phyloP scores from a whole-genome alignment of 2,329 filamentous ascomycete genomes.

The Fusarium neocosmosporiellum region DNA sequence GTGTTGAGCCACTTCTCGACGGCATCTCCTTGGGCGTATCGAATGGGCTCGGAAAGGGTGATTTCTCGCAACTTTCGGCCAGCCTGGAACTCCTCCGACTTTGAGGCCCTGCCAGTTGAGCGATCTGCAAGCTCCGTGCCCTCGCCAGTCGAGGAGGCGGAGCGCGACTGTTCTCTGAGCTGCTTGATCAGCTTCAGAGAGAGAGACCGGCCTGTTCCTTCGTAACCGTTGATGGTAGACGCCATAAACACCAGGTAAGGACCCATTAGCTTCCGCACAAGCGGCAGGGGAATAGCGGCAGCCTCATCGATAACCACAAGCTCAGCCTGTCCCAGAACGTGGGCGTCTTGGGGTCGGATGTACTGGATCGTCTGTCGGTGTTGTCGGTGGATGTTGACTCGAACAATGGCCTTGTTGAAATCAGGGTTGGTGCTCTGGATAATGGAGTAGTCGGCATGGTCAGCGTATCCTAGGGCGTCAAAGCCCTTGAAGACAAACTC shows the following conservation, averaged over 20 bases:
- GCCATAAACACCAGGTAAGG: slow-evolving; percentile 99
- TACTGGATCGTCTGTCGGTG: slow-evolving; percentile 99
- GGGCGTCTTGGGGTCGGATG: slow-evolving; percentile 94
- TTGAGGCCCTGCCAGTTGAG: slow-evolving; percentile 78
- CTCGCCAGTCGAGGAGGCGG: slow-evolving; percentile 64
- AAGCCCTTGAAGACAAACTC: slow-evolving; percentile 99
- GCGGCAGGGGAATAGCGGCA: slow-evolving; percentile 91
- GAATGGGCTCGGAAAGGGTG: slow-evolving; percentile 91
- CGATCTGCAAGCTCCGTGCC: slow-evolving; percentile 80
- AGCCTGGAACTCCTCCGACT: slow-evolving; percentile 72
- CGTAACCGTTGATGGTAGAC: slow-evolving; percentile 98
- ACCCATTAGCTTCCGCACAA: slow-evolving; percentile 94
- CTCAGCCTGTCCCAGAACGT: slow-evolving; percentile 94
- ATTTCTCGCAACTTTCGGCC: slow-evolving; percentile 90
- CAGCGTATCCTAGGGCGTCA: slow-evolving; percentile 90
- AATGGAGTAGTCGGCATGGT: slow-evolving; percentile 97
- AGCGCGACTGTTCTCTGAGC: slow-evolving; percentile 89
- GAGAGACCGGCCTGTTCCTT: slow-evolving; percentile 93
- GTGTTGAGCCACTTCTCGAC: slow-evolving; percentile 98
- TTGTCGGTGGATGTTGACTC: slow-evolving; percentile 93
- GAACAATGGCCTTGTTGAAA: slow-evolving; percentile 98
- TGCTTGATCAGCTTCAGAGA: slow-evolving; percentile 98
- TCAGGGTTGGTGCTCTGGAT: slow-evolving; percentile 98
- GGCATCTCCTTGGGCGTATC: slow-evolving; percentile 89
- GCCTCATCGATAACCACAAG: slow-evolving; percentile 97